Evolutionary conservation across 1,284 basidiomycete genomes (phyloP).

Genomic region (Boletellus dicymbophilus): DNA sequence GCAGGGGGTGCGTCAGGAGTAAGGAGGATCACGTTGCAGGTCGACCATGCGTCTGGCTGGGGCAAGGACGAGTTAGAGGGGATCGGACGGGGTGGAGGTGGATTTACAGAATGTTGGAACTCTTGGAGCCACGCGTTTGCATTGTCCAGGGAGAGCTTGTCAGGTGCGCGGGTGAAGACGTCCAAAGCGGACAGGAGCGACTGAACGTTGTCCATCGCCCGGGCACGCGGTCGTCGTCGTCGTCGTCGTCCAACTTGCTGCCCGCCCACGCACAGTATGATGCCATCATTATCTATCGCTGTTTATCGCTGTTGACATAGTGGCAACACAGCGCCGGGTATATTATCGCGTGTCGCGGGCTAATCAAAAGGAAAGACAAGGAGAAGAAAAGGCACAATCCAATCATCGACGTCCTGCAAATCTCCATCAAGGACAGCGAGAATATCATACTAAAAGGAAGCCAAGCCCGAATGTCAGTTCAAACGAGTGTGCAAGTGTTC

Average conservation of each 20-base stretch:
- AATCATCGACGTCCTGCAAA: constrained; percentile 23
- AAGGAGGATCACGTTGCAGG: constrained; percentile 89
- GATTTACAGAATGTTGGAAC: constrained; percentile 96
- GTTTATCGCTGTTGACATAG: constrained; percentile 37
- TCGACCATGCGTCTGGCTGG: constrained; percentile 95
- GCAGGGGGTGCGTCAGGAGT: constrained; percentile 78
- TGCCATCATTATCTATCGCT: constrained; percentile 19
- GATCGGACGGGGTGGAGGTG: constrained; percentile 62
- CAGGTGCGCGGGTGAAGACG: constrained; percentile 77
- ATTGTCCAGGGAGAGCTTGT: constrained; percentile 79
- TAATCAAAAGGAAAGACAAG: neutral
- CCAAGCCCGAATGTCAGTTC: constrained; percentile 58
- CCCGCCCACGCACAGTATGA: neutral
- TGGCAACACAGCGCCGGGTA: constrained; percentile 37
- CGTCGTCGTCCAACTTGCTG: neutral
- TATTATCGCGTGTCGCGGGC: constrained; percentile 35
- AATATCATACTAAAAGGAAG: constrained; percentile 55
- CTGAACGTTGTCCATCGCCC: constrained; percentile 64
- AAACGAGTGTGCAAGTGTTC: constrained; percentile 56
- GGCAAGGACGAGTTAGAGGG: constrained; percentile 60
- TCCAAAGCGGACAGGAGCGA: constrained; percentile 72
- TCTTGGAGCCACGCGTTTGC: constrained; percentile 94
- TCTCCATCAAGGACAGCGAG: constrained; percentile 35
- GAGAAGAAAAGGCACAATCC: constrained; percentile 21
- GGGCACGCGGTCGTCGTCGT: constrained; percentile 12